Conservation (phyloP, 176 grass and related monocot species). For the Tuctoria greenei region DNA sequence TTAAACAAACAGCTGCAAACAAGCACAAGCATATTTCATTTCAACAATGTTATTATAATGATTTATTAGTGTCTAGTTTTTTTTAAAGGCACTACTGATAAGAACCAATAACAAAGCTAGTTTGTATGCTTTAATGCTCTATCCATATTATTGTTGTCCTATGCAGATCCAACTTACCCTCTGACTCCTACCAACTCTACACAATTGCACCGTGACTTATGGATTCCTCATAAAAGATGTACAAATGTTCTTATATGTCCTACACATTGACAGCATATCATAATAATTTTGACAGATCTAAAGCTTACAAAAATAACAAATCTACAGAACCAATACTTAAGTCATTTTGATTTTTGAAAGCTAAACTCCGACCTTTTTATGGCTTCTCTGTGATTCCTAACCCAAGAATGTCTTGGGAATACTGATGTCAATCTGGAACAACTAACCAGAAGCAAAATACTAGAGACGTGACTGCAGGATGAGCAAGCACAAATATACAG, state of each 20-base stretch:
- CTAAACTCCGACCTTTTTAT: no score
- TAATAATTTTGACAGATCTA: no score
- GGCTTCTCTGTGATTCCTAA: no score
- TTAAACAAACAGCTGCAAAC: background rate
- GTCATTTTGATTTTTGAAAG: no score
- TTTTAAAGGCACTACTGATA: constrained; percentile 1
- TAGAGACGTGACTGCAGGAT: no score
- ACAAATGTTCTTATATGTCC: background rate
- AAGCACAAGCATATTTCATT: background rate
- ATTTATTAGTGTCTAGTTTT: background rate
- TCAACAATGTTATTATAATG: background rate
- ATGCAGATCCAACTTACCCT: constrained; percentile 16
- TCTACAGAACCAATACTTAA: no score
- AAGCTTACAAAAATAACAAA: no score
- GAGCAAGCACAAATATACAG: no score
- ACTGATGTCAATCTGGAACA: no score
- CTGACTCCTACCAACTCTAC: constrained; percentile 14
- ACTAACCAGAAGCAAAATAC: no score
- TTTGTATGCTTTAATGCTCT: background rate
- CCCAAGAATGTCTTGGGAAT: no score
- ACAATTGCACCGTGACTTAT: background rate
- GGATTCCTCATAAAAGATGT: background rate
- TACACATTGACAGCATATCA: background rate
- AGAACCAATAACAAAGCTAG: background rate
- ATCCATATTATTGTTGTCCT: background rate